Base-by-base conservation (phyloP, 2,329 filamentous ascomycete genomes). In the Apiospora rasikravindrae region DNA sequence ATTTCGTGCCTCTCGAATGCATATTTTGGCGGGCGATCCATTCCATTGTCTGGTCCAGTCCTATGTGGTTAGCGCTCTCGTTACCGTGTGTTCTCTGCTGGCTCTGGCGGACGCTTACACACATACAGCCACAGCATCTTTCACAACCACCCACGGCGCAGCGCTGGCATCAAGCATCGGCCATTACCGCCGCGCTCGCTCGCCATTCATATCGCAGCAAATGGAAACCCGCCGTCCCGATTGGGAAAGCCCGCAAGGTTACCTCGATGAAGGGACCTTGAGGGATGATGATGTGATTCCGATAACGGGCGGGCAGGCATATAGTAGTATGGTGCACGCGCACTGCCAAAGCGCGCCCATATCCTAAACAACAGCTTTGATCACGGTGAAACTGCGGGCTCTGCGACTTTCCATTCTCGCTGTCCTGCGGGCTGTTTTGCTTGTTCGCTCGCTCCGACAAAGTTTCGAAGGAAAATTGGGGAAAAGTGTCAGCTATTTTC, bases 401-500 rank as follows among this genome's bases (percentile, higher is more conserved):
- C 22, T 22, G 51, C 51, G 16, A 29, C 53, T 37, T 37, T 7
- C 45, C 22, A 49, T 37, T 1, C 45, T 6, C 10, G 45, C 45
- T 49, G 45, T n/a, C 33, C 33, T 37, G 33, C 8, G 5, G 33
- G 33, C 33, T 37, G 33, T 37, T 37, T 37, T 49, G 45, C 19
- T n/a, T n/a, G 45, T 49, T 49, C 45, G 45, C 45, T 49, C 45
- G 22, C 45, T 49, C 45, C 29, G 29, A 61, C 53, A 37, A 29
- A 61, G 53, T 37, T 33, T 22, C 22, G 19, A 10, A 6, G 51
- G 53, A 61, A 61, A 61, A 61, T 22, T 61, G 53, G 53, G 29
- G 53, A 33, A 37, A 57, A 64, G 57, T 64, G 57, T 64, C 57
- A 64, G 57, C 57, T 64, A 64, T 64, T 64, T 40, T 64, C 57